Evolutionary conservation across 768 basidiomycete species (phyloP).

Genomic region (Gelatoporia subvermispora): DNA sequence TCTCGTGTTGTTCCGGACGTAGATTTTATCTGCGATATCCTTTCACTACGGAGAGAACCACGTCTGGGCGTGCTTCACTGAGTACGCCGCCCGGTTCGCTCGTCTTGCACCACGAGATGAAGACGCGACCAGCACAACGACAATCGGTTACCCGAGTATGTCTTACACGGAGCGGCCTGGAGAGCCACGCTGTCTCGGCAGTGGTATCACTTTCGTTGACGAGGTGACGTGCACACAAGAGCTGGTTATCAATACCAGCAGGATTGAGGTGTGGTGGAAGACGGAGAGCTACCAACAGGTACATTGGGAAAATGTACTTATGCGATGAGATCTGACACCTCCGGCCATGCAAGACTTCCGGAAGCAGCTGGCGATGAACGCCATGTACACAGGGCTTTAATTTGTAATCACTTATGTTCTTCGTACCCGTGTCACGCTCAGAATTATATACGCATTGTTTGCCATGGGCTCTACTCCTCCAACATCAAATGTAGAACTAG

Average conservation of each 20-base stretch:
- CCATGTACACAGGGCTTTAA: constrained; percentile 84
- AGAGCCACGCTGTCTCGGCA: constrained; percentile 55
- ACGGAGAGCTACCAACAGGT: constrained; percentile 75
- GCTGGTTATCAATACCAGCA: constrained; percentile 65
- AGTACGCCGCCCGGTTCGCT: constrained; percentile 85
- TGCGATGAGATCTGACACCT: constrained; percentile 1
- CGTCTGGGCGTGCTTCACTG: constrained; percentile 84
- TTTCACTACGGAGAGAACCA: constrained; percentile 88
- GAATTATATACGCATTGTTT: no score
- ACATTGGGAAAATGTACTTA: constrained; percentile 18
- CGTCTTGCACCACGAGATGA: constrained; percentile 89
- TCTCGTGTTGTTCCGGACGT: no score
- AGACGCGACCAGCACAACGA: constrained; percentile 62
- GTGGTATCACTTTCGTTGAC: constrained; percentile 76
- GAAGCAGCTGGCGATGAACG: constrained; percentile 43
- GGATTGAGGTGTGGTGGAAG: constrained; percentile 91
- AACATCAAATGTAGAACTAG: no score
- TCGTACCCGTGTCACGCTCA: no score
- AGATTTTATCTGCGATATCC: constrained; percentile 86
- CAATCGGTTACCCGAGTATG: constrained; percentile 64
- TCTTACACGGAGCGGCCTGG: constrained; percentile 45
- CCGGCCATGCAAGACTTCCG: constrained; percentile 56
- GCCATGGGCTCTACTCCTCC: no score
- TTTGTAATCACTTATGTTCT: no score
- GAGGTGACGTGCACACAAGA: constrained; percentile 65